Conservation (phyloP, 2,329 filamentous ascomycete genomes). For the Diaporthe longicolla region DNA sequence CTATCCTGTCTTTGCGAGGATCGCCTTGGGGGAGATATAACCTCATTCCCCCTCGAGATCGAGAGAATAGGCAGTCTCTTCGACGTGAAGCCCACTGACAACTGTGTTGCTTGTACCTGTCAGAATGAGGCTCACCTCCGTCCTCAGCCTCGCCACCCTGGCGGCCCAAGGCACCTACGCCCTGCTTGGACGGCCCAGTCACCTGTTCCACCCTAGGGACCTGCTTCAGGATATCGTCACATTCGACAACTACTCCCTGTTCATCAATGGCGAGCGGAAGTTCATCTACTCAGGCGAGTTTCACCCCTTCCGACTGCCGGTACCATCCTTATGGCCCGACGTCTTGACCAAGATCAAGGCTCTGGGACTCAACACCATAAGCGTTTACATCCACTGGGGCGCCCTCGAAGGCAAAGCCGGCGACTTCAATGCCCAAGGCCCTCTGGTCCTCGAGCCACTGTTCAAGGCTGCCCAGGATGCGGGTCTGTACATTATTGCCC, state of each 20-base stretch:
- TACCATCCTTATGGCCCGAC: conserved; percentile 67
- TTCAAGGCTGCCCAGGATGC: conserved; percentile 76
- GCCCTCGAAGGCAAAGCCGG: conserved; percentile 78
- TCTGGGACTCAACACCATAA: conserved; percentile 78
- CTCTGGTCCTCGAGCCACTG: conserved; percentile 78
- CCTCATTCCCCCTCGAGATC: not conserved
- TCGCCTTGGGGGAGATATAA: conserved; percentile 1
- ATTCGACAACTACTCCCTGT: conserved; percentile 77
- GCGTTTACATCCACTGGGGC: conserved; percentile 81
- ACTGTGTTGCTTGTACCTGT: not conserved
- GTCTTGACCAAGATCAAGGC: conserved; percentile 82
- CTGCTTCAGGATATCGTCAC: conserved; percentile 59
- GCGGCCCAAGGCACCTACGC: conserved; percentile 23
- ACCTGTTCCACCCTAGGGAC: conserved; percentile 38
- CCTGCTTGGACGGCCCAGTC: conserved; percentile 37
- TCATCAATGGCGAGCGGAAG: conserved; percentile 75
- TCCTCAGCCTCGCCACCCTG: conserved; percentile 35
- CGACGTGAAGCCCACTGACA: not conserved
- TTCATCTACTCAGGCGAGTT: conserved; percentile 78
- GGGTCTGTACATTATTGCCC: conserved; percentile 78
- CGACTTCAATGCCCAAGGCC: conserved; percentile 74
- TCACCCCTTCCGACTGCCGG: conserved; percentile 67
- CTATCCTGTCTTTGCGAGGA: not conserved
- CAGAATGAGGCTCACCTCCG: conserved; percentile 40
- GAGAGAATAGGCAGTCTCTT: not conserved